phyloP scores from a whole-genome alignment of 2,329 filamentous ascomycete genomes.

The Nemania sp. region DNA sequence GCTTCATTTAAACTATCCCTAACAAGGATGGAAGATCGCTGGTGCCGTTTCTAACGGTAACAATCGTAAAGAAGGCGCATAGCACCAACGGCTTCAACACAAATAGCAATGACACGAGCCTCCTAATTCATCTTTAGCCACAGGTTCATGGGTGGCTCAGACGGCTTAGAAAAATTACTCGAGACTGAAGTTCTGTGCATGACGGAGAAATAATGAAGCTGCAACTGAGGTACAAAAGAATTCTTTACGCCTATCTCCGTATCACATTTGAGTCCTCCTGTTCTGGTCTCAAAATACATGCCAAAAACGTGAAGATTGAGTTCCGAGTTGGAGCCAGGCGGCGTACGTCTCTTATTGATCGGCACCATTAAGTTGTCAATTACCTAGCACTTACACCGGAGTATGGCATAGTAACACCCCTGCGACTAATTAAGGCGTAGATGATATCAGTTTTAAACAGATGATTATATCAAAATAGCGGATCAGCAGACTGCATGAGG shows the following conservation, averaged over 20 bases:
- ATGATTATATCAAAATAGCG: too few species aligned
- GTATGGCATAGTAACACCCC: background rate
- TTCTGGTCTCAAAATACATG: background rate
- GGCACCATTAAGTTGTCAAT: background rate
- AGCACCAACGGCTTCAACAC: background rate
- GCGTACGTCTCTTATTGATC: background rate
- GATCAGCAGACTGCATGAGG: background rate
- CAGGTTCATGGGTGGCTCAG: background rate
- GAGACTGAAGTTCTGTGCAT: background rate
- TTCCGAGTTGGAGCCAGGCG: background rate
- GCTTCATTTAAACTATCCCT: background rate
- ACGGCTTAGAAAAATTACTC: background rate
- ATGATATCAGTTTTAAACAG: background rate
- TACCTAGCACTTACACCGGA: background rate
- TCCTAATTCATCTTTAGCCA: slow-evolving; percentile 5
- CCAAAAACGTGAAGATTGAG: background rate
- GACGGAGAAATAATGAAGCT: background rate
- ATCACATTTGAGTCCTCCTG: background rate
- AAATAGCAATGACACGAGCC: background rate
- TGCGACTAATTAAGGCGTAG: background rate
- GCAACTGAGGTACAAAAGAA: background rate
- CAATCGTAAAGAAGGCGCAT: background rate
- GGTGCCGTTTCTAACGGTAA: background rate
- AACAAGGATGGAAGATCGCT: background rate
- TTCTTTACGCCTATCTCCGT: background rate